A percentile compares a stretch with the other conserved stretches of the same genome.
Evolutionary conservation across 2,329 filamentous ascomycete species (phyloP).

Genomic region (Pseudogymnoascus sp.): DNA sequence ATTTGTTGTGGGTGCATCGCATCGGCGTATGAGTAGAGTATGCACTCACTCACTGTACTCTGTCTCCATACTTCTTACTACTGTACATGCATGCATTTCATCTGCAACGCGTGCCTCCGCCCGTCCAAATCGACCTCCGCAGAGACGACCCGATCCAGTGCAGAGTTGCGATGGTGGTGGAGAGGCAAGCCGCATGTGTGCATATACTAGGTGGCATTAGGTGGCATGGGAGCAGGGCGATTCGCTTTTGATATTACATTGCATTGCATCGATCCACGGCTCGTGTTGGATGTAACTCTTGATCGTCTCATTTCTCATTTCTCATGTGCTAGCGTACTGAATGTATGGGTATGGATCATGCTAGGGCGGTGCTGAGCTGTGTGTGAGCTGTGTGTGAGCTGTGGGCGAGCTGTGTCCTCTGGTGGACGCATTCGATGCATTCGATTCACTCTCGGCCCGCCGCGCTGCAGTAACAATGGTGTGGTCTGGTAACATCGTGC

Average conservation of each 20-base stretch:
- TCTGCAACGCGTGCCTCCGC: neutral
- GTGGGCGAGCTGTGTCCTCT: neutral
- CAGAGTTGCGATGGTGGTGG: neutral
- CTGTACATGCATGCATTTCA: neutral
- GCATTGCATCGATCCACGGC: neutral
- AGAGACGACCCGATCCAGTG: neutral
- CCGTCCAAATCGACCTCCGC: neutral
- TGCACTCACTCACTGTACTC: neutral
- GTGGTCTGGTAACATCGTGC: neutral
- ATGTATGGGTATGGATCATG: neutral
- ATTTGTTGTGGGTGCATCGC: neutral
- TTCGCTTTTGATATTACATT: neutral
- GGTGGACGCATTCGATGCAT: neutral
- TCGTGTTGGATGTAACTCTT: slow-evolving; percentile 5
- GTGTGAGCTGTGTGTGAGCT: neutral
- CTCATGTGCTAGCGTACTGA: neutral
- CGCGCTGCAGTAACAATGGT: neutral
- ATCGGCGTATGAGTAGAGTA: neutral
- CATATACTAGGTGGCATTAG: neutral
- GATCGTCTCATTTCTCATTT: neutral
- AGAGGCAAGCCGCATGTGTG: neutral
- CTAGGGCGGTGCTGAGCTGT: neutral
- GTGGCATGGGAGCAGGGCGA: neutral
- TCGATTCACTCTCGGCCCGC: neutral
- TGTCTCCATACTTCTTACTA: neutral